These are phyloP conservation scores for Fibroporia radiculosa DNA, from an alignment of 768 basidiomycete species.

Conservation along the genomic window DNA sequence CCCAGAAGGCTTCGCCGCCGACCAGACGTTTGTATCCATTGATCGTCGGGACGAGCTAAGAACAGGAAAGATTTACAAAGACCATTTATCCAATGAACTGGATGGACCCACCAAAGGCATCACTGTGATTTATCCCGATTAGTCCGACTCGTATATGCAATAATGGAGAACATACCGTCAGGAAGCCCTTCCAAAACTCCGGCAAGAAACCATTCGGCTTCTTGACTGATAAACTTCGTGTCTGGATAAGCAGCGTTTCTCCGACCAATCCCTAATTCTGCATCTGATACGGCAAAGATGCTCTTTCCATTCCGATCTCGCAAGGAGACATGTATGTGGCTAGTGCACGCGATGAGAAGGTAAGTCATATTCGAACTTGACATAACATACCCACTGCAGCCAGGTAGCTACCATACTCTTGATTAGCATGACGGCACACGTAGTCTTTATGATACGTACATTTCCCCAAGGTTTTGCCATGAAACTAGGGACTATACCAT, in stretches of 20 bases:
- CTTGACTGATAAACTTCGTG: slow-evolving; percentile 75
- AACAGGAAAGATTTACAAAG: not conserved
- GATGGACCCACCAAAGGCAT: slow-evolving; percentile 63
- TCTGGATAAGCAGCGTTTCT: slow-evolving; percentile 69
- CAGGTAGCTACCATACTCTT: slow-evolving; percentile 77
- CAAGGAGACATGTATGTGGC: slow-evolving; percentile 90
- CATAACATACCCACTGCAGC: slow-evolving; percentile 76
- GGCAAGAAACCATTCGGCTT: slow-evolving; percentile 90
- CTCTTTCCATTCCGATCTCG: slow-evolving; percentile 63
- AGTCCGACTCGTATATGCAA: not conserved
- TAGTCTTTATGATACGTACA: slow-evolving; percentile 43
- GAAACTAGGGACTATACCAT: slow-evolving; percentile 88
- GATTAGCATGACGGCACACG: slow-evolving; percentile 2
- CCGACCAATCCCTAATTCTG: slow-evolving; percentile 57
- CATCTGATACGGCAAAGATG: slow-evolving; percentile 65
- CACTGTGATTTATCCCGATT: slow-evolving; percentile 30
- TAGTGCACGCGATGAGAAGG: slow-evolving; percentile 20
- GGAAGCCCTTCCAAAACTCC: slow-evolving; percentile 85
- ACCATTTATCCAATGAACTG: no score
- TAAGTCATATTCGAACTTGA: not conserved
- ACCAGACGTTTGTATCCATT: slow-evolving; percentile 97
- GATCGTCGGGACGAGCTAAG: slow-evolving; percentile 77
- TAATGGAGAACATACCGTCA: slow-evolving; percentile 51
- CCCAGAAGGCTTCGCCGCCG: slow-evolving; percentile 92
- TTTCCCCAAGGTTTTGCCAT: slow-evolving; percentile 98